Conservation (phyloP, 1,284 basidiomycete genomes). For the Boletus smithii region DNA sequence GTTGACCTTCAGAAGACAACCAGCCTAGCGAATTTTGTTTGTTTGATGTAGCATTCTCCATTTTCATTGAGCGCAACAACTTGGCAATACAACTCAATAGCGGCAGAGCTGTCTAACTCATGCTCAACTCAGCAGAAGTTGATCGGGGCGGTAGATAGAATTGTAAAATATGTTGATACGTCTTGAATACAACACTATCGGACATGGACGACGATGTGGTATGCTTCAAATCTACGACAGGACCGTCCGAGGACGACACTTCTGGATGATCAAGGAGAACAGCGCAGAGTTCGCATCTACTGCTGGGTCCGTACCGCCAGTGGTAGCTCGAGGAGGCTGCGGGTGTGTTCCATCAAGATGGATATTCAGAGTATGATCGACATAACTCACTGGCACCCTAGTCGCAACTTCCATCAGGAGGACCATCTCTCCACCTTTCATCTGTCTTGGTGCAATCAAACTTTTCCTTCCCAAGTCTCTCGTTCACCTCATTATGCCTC, state of each 20-base stretch:
- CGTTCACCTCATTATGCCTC: conserved; percentile 89
- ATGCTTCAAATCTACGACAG: conserved; percentile 1
- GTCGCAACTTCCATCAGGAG: conserved; percentile 83
- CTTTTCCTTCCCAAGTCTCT: conserved; percentile 73
- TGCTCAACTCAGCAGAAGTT: no score
- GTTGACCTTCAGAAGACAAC: no score
- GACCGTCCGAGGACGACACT: neutral
- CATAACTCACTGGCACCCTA: conserved; percentile 35
- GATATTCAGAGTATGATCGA: neutral
- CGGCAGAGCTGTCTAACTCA: neutral
- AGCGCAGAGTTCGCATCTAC: no score
- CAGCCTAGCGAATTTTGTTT: neutral
- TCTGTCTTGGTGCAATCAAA: conserved; percentile 81
- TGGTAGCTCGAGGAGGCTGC: no score
- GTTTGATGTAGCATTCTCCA: neutral
- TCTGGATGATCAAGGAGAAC: no score
- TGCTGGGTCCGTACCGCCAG: no score
- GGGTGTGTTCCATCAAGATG: neutral
- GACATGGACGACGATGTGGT: neutral
- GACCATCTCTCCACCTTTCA: conserved; percentile 90
- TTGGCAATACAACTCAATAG: neutral
- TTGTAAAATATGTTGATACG: neutral
- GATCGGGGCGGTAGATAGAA: no score
- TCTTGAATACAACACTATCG: neutral
- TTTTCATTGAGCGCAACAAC: neutral